Base-by-base conservation (phyloP, 148 eudicot species). In the Camellia sinensis region DNA sequence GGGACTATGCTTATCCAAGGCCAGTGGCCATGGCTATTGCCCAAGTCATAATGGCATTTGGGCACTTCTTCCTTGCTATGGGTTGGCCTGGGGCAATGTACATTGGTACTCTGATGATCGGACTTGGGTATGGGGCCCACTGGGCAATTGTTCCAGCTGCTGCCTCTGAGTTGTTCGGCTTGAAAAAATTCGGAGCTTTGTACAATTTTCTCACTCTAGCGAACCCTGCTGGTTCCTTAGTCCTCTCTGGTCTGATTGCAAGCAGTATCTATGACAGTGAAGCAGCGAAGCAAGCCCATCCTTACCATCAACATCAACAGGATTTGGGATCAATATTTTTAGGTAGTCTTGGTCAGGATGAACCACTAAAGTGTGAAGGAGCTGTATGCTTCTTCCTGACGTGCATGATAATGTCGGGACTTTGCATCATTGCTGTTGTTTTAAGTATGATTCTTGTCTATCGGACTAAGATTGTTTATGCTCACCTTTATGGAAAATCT, bases 121-220 rank as follows among this genome's bases (percentile, higher is more conserved):
- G 98, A 48, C 98, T 95, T 53, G 97, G 98, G 21, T 95, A 95
- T 79, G 98, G 98, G 29, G 95, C 97, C 18, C 98, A 95, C 81
- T 95, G 98, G 98, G 93, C 98, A 3, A 92, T 95, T 43, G 92
- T 89, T 37, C 98, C 98, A 1, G 96, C 98, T 74, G 83, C 97
- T 37, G 94, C 94, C 14, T 95, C 98, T 2, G 98, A 95, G 85
- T 79, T 95, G 73, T 95, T 95, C 81, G 98, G 98, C 19, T 77
- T 93, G 77, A 93, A 93, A 83, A 95, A 92, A 48, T 91, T 95
- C 52, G 98, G 97, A 62, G 89, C 97, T 0, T 64, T 95, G 45
- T 95, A 95, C 77, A 93, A 95, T 87, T 91, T 95, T 81, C 91
- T 95, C 48, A 95, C 97, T 50, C 81, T 95, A 60, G 98, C 98